These are phyloP conservation scores for Talaromyces wortmannii DNA, from an alignment of 495 filamentous ascomycete species.

Conservation along the genomic window DNA sequence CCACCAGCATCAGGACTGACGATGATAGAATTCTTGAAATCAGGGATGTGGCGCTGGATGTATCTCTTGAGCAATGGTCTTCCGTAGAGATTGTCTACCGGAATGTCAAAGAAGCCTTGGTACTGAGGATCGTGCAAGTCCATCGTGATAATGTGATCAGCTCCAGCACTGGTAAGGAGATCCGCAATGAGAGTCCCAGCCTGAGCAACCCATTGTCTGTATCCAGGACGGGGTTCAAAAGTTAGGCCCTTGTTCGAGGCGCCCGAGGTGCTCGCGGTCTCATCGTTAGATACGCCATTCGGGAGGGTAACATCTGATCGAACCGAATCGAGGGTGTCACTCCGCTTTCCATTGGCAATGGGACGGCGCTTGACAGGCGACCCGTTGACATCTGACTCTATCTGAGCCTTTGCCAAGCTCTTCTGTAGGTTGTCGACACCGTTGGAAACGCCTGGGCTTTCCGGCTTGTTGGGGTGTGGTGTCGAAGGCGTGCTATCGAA, in stretches of 20 bases:
- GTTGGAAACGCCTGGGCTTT: conserved; percentile 55
- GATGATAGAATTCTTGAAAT: conserved; percentile 81
- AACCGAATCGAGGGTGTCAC: conserved; percentile 55
- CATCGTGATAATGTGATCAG: conserved; percentile 93
- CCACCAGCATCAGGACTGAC: conserved; percentile 96
- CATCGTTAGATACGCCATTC: conserved; percentile 43
- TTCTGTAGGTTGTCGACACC: conserved; percentile 59
- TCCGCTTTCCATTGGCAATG: conserved; percentile 37
- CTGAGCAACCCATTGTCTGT: conserved; percentile 98
- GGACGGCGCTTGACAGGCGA: conserved; percentile 32
- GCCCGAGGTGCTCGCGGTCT: conserved; percentile 37
- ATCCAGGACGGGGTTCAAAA: conserved; percentile 83
- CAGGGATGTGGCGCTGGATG: conserved; percentile 80
- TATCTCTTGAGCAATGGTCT: conserved; percentile 82
- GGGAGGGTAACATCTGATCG: conserved; percentile 29
- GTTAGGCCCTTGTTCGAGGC: conserved; percentile 32
- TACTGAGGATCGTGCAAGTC: conserved; percentile 98
- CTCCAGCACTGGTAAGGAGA: conserved; percentile 88
- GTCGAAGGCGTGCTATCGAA: conserved; percentile 91
- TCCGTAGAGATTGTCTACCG: conserved; percentile 93
- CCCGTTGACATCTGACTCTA: conserved; percentile 31
- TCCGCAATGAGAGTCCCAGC: conserved; percentile 94
- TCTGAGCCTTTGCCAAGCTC: conserved; percentile 54
- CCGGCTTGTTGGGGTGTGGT: conserved; percentile 60
- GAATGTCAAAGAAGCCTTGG: conserved; percentile 98